Conservation (phyloP, 140 eudicot species). For the Cichorium intybus region DNA sequence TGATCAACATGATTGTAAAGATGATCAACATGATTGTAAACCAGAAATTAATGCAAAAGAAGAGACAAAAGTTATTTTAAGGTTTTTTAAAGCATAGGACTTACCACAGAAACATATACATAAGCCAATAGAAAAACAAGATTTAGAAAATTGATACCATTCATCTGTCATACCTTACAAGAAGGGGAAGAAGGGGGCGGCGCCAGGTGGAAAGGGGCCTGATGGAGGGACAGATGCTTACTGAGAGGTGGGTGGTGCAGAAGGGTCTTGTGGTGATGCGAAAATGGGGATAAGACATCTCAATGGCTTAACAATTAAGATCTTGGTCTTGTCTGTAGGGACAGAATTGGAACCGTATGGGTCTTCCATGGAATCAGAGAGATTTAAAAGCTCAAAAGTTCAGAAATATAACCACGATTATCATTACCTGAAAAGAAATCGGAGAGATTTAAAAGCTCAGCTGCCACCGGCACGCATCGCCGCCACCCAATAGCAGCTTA, state of each 20-base stretch:
- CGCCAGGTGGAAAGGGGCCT: slow-evolving; percentile 77
- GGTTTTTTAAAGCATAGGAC: too few relatives aligned
- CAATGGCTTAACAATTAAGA: slow-evolving; percentile 60
- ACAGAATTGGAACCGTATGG: slow-evolving; percentile 36
- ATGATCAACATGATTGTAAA: too few relatives aligned
- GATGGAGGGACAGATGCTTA: slow-evolving; percentile 59
- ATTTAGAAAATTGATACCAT: too few relatives aligned
- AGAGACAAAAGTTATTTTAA: too few relatives aligned
- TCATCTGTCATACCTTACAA: too few relatives aligned
- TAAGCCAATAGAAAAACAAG: too few relatives aligned
- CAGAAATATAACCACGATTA: neutral
- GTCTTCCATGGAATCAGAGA: slow-evolving; percentile 45
- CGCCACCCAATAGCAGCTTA: too few relatives aligned
- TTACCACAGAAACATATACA: too few relatives aligned
- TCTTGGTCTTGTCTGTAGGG: slow-evolving; percentile 54
- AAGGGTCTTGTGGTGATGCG: slow-evolving; percentile 40
- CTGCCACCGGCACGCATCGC: too few relatives aligned
- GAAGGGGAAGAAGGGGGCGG: slow-evolving; percentile 66
- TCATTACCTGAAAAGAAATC: slow-evolving; percentile 22
- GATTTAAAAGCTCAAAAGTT: neutral
- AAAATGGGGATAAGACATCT: slow-evolving; percentile 68
- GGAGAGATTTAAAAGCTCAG: too few relatives aligned
- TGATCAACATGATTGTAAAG: too few relatives aligned
- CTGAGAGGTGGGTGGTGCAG: slow-evolving; percentile 46
- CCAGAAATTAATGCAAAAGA: too few relatives aligned